phyloP scores from a whole-genome alignment of 306 rosid genomes.

The Benincasa hispida region DNA sequence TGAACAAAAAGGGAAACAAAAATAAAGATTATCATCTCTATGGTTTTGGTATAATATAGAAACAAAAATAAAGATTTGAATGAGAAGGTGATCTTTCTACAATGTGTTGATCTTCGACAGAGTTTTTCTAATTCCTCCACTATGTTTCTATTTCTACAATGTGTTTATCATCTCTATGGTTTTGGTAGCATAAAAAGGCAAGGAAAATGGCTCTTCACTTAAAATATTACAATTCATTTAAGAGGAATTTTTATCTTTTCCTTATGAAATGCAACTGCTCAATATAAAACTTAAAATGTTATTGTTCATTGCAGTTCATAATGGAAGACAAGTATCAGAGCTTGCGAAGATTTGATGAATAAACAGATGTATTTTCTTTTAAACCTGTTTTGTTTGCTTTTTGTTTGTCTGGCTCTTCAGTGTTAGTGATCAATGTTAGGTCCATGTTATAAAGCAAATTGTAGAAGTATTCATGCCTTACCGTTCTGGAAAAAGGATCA shows the following conservation, averaged over 20 bases:
- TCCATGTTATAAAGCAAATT: background rate
- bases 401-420: background rate
- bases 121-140: background rate
- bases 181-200: background rate
- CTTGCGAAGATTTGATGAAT: background rate
- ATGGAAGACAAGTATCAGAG: background rate
- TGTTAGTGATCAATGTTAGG: background rate
- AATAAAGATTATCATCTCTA: too few species aligned
- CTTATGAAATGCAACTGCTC: background rate
- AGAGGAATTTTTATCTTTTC: background rate
- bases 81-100: too few species aligned
- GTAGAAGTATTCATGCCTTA: background rate
- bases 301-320: background rate
- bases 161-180: background rate
- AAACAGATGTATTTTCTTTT: background rate
- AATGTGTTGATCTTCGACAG: too few species aligned
- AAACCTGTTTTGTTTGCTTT: background rate
- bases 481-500: too few species aligned
- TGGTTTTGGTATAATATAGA: too few species aligned
- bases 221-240: background rate
- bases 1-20: too few species aligned
- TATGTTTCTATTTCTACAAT: background rate
- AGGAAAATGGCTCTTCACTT: background rate
- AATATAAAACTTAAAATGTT: background rate
- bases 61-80: too few species aligned